A percentile compares a stretch with the other conserved stretches of the same genome.
phyloP scores from a whole-genome alignment of 768 basidiomycete species.

The Boletus rex-veris region DNA sequence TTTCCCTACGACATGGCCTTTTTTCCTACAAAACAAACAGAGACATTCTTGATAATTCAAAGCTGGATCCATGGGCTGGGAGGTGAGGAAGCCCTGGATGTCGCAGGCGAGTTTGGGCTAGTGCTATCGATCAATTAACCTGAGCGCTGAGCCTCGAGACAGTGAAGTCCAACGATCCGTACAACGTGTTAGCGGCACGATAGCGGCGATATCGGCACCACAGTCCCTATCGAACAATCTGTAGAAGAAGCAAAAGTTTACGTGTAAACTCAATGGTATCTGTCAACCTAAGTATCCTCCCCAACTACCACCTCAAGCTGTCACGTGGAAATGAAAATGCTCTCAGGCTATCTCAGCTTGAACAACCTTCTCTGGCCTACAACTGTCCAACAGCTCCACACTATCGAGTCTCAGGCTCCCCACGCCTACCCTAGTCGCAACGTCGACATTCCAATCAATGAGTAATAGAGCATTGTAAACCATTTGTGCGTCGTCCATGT shows the following conservation, averaged over 20 bases:
- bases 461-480: too few species aligned
- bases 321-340: too few species aligned
- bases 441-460: too few species aligned
- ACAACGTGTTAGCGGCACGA: neutral
- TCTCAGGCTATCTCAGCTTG: neutral
- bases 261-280: too few species aligned
- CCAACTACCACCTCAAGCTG: too few species aligned
- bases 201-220: slow-evolving; percentile 13
- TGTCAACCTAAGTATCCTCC: too few species aligned
- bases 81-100: neutral
- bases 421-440: neutral
- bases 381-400: neutral
- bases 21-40: slow-evolving; percentile 9
- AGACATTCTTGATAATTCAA: slow-evolving; percentile 1
- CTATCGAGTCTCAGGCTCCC: neutral
- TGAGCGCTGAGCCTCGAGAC: too few species aligned
- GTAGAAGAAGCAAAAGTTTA: too few species aligned
- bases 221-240: slow-evolving; percentile 11
- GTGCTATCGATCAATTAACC: neutral
- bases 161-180: too few species aligned
- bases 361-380: neutral
- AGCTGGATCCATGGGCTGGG: neutral
- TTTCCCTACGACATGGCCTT: slow-evolving; percentile 5
- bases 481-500: neutral
- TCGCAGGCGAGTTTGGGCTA: neutral